Percentiles rank a stretch among this genome's conserved stretches.
Evolutionary conservation across 2,329 filamentous ascomycete genomes (phyloP).

Genomic region (Pyrenophora tritici-repentis): DNA sequence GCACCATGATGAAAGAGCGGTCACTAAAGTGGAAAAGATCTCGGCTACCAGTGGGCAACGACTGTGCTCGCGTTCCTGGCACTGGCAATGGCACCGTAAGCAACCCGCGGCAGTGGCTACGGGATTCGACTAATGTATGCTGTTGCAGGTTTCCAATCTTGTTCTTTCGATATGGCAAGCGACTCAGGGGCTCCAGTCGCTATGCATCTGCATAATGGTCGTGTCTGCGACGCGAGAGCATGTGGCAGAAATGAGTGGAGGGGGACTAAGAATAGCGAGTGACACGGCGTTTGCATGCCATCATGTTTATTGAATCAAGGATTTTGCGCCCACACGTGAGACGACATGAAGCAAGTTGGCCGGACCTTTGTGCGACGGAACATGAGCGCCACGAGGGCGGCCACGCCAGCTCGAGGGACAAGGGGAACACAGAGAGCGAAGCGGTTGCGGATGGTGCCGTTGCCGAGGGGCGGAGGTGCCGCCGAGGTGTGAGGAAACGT

Average conservation of each 20-base stretch:
- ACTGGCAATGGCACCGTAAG: slow-evolving; percentile 55
- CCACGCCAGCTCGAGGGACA: slow-evolving; percentile 38
- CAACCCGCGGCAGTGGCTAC: slow-evolving; percentile 28
- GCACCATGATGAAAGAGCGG: slow-evolving; percentile 48
- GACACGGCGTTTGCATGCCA: slow-evolving; percentile 41
- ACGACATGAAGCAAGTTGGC: slow-evolving; percentile 41
- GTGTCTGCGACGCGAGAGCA: slow-evolving; percentile 6
- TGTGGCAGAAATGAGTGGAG: slow-evolving; percentile 20
- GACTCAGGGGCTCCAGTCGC: slow-evolving; percentile 53
- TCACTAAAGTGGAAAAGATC: slow-evolving; percentile 49
- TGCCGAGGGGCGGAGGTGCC: slow-evolving; percentile 23
- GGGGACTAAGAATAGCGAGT: slow-evolving; percentile 43
- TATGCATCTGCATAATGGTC: slow-evolving; percentile 50
- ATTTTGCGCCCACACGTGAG: slow-evolving; percentile 42
- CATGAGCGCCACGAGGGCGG: slow-evolving; percentile 44
- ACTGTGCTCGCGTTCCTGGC: slow-evolving; percentile 55
- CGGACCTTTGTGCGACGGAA: slow-evolving; percentile 35
- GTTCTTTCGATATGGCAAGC: slow-evolving; percentile 57
- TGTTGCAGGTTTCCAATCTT: slow-evolving; percentile 50
- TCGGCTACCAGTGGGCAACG: slow-evolving; percentile 58
- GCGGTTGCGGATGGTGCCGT: slow-evolving; percentile 31
- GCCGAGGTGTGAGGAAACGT: slow-evolving; percentile 34
- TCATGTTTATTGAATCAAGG: slow-evolving; percentile 42
- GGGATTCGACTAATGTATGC: slow-evolving; percentile 39
- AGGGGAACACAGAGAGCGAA: slow-evolving; percentile 27